Evolutionary conservation across 2,329 filamentous ascomycete genomes (phyloP), one percentile per base, ranked within the genome.

Genomic region (Fusarium multiceps): DNA sequence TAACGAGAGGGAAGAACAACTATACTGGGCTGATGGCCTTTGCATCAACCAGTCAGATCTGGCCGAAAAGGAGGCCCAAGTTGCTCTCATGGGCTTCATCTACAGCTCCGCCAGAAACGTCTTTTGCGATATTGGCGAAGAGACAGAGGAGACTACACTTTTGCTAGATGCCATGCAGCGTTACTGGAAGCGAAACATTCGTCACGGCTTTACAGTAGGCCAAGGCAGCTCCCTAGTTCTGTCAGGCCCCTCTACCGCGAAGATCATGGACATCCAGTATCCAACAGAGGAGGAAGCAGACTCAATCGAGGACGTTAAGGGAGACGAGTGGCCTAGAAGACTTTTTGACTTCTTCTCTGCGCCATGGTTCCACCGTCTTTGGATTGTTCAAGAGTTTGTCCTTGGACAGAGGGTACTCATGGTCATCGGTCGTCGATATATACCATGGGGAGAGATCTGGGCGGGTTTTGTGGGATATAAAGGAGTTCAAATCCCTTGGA

Each of bases 351-450:
- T 64, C 18, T 27, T 56, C 1, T 50, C 57, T 1, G 16, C 32
- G 13, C 61, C 57, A 14, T 62, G 57, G 61, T 62, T 64, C 3
- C 57, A 53, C 18, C 61, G 57, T 45, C 49, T 64, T 13, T 64
- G 57, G 61, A 41, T 64, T 16, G 61, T 64, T 14, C 61, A 64
- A 34, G 57, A 64, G 16, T 64, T 64, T 37, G 49, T 64, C 18
- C 61, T 64, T 21, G 57, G 50, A 4, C 61, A 43, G 0, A 27
- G 51, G 3, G 50, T 42, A 5, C 3, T 27, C 30, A 56, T 64
- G 57, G 5, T 64, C 7, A 2, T 62, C 6, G 61, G 58, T 2
- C 61, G 27, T 32, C 58, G 45, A 25, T 13, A 12, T 8, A 28
- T 64, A 5, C 30, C 57, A 8, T 64, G 50, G 61, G 50, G 57